phyloP scores from a whole-genome alignment of 495 filamentous ascomycete genomes.

The Penicillium lividum region DNA sequence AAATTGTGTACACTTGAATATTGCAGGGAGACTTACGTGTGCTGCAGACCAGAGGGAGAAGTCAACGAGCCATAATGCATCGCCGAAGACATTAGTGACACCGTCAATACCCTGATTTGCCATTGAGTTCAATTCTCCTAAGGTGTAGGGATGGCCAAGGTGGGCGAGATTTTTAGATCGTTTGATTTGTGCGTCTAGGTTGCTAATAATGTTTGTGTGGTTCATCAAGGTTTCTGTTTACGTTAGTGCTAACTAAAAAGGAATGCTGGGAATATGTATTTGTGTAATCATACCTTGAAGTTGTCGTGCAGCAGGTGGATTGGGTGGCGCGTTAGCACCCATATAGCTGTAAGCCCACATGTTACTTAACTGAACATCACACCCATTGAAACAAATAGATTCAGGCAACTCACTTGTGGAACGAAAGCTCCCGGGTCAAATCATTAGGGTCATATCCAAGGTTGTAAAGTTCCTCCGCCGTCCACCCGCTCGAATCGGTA shows the following conservation, averaged over 20 bases:
- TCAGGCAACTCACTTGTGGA: conserved; percentile 15
- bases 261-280: too few species aligned
- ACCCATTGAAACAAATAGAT: background rate
- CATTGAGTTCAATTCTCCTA: conserved; percentile 22
- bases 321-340: conserved; percentile 8
- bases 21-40: conserved; percentile 11
- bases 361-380: background rate
- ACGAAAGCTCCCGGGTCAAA: conserved; percentile 17
- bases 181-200: conserved; percentile 12
- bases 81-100: conserved; percentile 19
- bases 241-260: background rate
- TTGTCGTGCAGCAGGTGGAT: too few species aligned
- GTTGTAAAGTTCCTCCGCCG: conserved; percentile 14
- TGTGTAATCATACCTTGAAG: conserved; percentile 12
- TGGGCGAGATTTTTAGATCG: conserved; percentile 17
- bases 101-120: conserved; percentile 17
- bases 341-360: conserved; percentile 12
- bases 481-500: conserved; percentile 3
- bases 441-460: conserved; percentile 20
- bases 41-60: conserved; percentile 22
- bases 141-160: conserved; percentile 16
- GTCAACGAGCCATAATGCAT: conserved; percentile 23
- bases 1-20: too few species aligned
- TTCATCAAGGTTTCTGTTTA: conserved; percentile 19
- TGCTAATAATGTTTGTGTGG: conserved; percentile 22